A percentile compares a stretch with the other conserved stretches of the same genome.
Conservation (phyloP, 352 stramenopile species). For the Pythium angustatum region DNA sequence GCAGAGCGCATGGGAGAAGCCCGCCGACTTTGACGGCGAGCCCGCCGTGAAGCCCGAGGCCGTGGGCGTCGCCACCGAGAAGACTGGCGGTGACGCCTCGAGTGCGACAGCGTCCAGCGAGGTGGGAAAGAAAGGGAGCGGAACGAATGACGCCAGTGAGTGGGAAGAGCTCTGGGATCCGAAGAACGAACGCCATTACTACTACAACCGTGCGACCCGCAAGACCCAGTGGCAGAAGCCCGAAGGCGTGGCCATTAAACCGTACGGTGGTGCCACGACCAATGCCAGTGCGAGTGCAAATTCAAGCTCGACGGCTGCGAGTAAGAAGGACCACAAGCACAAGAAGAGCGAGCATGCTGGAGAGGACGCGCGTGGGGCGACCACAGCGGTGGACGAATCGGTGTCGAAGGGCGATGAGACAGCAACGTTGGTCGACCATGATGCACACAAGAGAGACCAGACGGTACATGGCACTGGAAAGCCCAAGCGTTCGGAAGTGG, state of each 20-base stretch:
- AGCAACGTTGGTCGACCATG: background rate
- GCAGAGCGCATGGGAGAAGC: constrained; percentile 87
- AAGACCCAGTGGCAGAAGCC: constrained; percentile 86
- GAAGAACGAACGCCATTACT: constrained; percentile 85
- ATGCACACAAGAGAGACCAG: background rate
- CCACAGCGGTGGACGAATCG: constrained; percentile 16
- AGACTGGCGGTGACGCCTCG: background rate
- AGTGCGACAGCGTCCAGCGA: background rate
- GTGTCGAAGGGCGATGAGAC: constrained; percentile 17
- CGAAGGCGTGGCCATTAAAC: constrained; percentile 75
- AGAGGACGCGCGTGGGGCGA: background rate
- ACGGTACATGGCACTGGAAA: background rate
- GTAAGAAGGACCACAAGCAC: constrained; percentile 29
- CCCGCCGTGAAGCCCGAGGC: constrained; percentile 21
- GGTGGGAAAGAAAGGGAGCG: constrained; percentile 25
- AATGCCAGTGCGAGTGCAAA: background rate
- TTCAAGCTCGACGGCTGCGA: background rate
- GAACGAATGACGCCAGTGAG: constrained; percentile 35
- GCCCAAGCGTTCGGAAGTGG: background rate
- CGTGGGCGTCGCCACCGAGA: too few relatives aligned
- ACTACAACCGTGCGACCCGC: constrained; percentile 78
- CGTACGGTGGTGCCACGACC: constrained; percentile 36
- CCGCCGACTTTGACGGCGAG: constrained; percentile 72
- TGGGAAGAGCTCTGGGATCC: constrained; percentile 89
- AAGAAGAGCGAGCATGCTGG: constrained; percentile 23